phyloP scores from a whole-genome alignment of 371 early-diverging fungal genomes.

The Rhizopus stolonifer region DNA sequence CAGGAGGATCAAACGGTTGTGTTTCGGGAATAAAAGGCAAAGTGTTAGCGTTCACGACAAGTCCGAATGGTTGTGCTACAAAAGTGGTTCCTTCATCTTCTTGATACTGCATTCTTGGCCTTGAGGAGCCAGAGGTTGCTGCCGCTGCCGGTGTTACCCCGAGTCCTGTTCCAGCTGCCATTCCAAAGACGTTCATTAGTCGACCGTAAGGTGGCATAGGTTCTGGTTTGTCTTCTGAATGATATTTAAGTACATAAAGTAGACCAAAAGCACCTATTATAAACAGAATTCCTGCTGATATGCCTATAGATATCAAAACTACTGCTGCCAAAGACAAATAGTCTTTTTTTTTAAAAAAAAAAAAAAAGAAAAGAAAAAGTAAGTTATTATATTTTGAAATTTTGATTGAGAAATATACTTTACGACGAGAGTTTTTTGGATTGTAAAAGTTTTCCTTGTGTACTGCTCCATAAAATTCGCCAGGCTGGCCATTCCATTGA shows the following conservation, averaged over 20 bases:
- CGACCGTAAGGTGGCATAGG: slow-evolving; percentile 28
- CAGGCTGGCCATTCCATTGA: slow-evolving; percentile 22
- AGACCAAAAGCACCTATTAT: slow-evolving; percentile 51
- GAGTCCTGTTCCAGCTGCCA: slow-evolving; percentile 8
- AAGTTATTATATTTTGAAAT: background rate
- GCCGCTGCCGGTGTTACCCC: background rate
- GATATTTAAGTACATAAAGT: slow-evolving; percentile 25
- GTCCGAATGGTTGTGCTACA: background rate
- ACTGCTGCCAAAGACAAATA: slow-evolving; percentile 58
- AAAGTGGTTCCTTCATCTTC: slow-evolving; percentile 5
- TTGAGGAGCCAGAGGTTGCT: slow-evolving; percentile 14
- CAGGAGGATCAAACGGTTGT: too few relatives aligned
- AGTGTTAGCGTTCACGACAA: too few relatives aligned
- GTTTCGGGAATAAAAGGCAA: too few relatives aligned
- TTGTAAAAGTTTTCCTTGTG: slow-evolving; percentile 29
- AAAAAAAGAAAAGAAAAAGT: background rate
- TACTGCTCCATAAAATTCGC: slow-evolving; percentile 24
- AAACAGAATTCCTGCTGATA: slow-evolving; percentile 66
- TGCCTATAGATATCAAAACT: slow-evolving; percentile 68
- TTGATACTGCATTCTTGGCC: background rate
- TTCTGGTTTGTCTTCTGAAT: slow-evolving; percentile 24
- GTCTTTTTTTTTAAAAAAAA: too few relatives aligned
- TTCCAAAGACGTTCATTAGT: slow-evolving; percentile 5
- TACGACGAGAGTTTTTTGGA: slow-evolving; percentile 23
- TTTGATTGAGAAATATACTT: too few relatives aligned